phyloP scores from a whole-genome alignment of 768 basidiomycete species.

The Xerocomellus intermedius region DNA sequence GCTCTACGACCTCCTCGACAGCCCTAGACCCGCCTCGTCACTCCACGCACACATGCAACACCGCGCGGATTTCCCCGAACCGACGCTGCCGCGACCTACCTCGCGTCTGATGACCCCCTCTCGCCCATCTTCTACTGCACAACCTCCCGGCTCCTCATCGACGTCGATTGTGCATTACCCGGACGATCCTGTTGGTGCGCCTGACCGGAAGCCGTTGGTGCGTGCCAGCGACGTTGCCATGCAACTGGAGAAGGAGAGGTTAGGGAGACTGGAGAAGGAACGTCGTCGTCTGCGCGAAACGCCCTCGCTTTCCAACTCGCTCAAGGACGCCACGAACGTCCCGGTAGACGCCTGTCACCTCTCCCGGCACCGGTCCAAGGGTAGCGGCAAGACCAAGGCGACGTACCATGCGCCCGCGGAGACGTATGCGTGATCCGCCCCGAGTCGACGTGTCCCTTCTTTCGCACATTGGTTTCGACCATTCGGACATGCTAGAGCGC shows the following conservation, averaged over 20 bases:
- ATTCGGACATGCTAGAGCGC: constrained; percentile 21
- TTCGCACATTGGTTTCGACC: neutral
- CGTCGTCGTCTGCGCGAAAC: constrained; percentile 28
- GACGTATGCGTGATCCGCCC: constrained; percentile 13
- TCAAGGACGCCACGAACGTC: constrained; percentile 32
- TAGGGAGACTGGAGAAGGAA: constrained; percentile 35
- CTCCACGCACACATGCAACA: constrained; percentile 38
- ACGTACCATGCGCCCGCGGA: constrained; percentile 13
- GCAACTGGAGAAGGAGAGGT: constrained; percentile 47
- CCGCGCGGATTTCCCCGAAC: constrained; percentile 29
- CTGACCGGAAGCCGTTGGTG: constrained; percentile 35
- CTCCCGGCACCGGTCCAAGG: constrained; percentile 16
- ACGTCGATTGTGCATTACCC: constrained; percentile 13
- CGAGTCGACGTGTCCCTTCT: no score
- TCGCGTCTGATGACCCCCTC: constrained; percentile 24
- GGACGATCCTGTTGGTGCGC: constrained; percentile 7
- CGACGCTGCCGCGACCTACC: constrained; percentile 21
- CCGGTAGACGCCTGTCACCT: constrained; percentile 17
- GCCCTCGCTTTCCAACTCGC: constrained; percentile 16
- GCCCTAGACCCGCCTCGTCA: constrained; percentile 40
- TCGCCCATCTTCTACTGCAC: constrained; percentile 23
- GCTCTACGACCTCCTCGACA: constrained; percentile 48
- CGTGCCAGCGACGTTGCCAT: constrained; percentile 54
- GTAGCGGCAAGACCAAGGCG: constrained; percentile 16
- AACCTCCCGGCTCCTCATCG: constrained; percentile 18